A percentile compares a stretch with the other conserved stretches of the same genome.
Conservation (phyloP, 2,329 filamentous ascomycete genomes). For the Hypoxylon sp. region DNA sequence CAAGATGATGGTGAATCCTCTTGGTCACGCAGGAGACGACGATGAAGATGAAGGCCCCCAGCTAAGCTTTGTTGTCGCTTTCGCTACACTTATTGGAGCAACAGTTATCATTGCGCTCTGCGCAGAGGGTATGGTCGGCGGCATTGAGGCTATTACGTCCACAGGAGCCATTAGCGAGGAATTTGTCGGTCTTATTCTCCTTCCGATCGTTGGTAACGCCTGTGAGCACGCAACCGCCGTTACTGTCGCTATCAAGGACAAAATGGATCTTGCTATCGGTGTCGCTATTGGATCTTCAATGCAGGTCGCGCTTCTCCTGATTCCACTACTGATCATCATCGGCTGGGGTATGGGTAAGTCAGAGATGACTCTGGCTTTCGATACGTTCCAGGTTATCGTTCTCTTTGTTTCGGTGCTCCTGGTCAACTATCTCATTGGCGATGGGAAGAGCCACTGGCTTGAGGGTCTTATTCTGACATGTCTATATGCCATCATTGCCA, state of each 20-base stretch:
- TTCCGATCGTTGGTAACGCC: slow-evolving; percentile 87
- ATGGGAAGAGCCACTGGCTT: slow-evolving; percentile 87
- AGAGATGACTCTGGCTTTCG: slow-evolving; percentile 86
- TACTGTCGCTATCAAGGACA: slow-evolving; percentile 85
- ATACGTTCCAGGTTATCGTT: slow-evolving; percentile 89
- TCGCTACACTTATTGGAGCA: slow-evolving; percentile 78
- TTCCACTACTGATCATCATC: slow-evolving; percentile 81
- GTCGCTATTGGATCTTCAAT: slow-evolving; percentile 86
- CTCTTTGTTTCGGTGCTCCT: slow-evolving; percentile 87
- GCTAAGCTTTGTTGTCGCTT: slow-evolving; percentile 78
- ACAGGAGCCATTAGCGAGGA: slow-evolving; percentile 75
- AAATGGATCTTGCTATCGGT: slow-evolving; percentile 87
- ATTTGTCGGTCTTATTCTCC: slow-evolving; percentile 84
- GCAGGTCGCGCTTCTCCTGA: slow-evolving; percentile 84
- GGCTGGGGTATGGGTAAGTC: slow-evolving; percentile 81
- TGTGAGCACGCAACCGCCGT: slow-evolving; percentile 87
- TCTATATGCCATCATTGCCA: slow-evolving; percentile 84
- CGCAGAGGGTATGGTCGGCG: slow-evolving; percentile 82
- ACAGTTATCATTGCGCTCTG: slow-evolving; percentile 87
- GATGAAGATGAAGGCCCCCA: slow-evolving; percentile 83
- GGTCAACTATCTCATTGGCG: slow-evolving; percentile 87
- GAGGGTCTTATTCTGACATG: slow-evolving; percentile 84
- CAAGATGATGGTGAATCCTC: slow-evolving; percentile 61
- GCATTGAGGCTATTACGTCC: slow-evolving; percentile 77
- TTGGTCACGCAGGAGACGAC: slow-evolving; percentile 69